phyloP scores from a whole-genome alignment of 352 stramenopile species.

The Pythium scleroteichum region DNA sequence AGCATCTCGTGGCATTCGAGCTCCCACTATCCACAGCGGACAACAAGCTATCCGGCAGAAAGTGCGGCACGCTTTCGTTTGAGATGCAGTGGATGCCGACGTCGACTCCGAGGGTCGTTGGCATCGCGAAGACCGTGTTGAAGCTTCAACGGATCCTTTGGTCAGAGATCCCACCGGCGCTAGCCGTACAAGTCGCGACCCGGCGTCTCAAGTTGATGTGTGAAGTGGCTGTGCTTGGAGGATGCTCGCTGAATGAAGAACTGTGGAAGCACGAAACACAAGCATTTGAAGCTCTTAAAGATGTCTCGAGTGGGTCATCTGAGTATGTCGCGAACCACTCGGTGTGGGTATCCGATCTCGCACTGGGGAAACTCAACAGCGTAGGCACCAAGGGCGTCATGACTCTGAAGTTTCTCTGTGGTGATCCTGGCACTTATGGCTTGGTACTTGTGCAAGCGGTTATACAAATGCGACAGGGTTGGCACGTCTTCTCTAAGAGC shows the following conservation, averaged over 20 bases:
- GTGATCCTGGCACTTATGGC: conserved; percentile 7
- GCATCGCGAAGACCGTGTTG: not conserved
- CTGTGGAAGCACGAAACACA: conserved; percentile 18
- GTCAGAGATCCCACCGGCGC: not conserved
- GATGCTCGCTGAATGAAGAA: conserved; percentile 8
- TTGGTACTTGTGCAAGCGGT: conserved; percentile 16
- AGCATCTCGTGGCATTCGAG: conserved; percentile 25
- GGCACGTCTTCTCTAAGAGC: conserved; percentile 4
- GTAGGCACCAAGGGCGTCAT: conserved; percentile 2
- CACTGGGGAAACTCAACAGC: not conserved
- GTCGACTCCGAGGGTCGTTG: not conserved
- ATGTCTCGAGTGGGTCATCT: not conserved
- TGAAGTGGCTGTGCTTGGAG: conserved; percentile 12
- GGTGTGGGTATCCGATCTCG: not conserved
- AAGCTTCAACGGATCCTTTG: conserved; percentile 11
- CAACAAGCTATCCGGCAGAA: not conserved
- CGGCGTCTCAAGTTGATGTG: not conserved
- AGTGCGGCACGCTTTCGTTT: conserved; percentile 20
- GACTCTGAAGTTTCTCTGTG: not conserved
- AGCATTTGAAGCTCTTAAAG: too few species aligned
- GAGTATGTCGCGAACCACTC: conserved; percentile 14
- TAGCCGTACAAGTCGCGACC: conserved; percentile 4
- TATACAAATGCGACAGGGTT: conserved; percentile 10
- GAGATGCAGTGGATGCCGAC: conserved; percentile 20
- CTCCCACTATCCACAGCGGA: conserved; percentile 15